Percentiles rank a stretch among this genome's conserved stretches.
These are phyloP conservation scores for Hypoxylon sp. DNA, from an alignment of 2,329 filamentous ascomycete genomes.

Conservation along the genomic window DNA sequence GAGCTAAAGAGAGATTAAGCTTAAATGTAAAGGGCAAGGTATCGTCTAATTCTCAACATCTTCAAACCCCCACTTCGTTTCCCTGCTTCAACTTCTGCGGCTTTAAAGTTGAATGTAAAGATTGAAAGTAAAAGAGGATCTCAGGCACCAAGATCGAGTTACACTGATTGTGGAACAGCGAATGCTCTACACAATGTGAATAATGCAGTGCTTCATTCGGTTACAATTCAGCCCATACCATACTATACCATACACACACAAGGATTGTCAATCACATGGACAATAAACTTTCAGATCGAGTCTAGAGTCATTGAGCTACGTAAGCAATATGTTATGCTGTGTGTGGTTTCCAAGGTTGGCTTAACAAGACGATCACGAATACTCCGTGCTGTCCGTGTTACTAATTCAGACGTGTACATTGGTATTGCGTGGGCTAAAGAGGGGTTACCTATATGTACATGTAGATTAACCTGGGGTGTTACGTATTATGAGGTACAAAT, in stretches of 20 bases:
- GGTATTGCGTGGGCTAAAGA: slow-evolving; percentile 22
- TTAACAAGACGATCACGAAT: slow-evolving; percentile 8
- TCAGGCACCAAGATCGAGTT: not conserved
- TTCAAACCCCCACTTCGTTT: not conserved
- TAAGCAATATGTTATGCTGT: slow-evolving; percentile 33
- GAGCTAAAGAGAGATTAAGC: slow-evolving; percentile 1
- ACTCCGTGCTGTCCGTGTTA: slow-evolving; percentile 31
- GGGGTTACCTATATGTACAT: not conserved
- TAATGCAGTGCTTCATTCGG: slow-evolving; percentile 14
- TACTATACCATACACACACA: slow-evolving; percentile 1
- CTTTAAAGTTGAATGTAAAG: slow-evolving; percentile 1
- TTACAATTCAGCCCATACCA: slow-evolving; percentile 7
- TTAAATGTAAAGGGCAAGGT: slow-evolving; percentile 1
- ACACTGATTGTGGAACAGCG: slow-evolving; percentile 8
- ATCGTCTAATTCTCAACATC: slow-evolving; percentile 11
- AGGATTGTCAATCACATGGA: slow-evolving; percentile 24
- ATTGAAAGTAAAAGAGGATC: not conserved
- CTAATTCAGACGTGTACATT: slow-evolving; percentile 33
- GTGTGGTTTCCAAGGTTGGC: slow-evolving; percentile 5
- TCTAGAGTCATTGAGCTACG: slow-evolving; percentile 10
- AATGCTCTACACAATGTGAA: not conserved
- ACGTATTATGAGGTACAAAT: slow-evolving; percentile 17
- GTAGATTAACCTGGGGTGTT: slow-evolving; percentile 18
- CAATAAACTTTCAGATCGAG: slow-evolving; percentile 18
- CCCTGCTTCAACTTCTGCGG: not conserved